Conservation (phyloP, 768 basidiomycete species). For the Krasilnikovozyma curviuscula region DNA sequence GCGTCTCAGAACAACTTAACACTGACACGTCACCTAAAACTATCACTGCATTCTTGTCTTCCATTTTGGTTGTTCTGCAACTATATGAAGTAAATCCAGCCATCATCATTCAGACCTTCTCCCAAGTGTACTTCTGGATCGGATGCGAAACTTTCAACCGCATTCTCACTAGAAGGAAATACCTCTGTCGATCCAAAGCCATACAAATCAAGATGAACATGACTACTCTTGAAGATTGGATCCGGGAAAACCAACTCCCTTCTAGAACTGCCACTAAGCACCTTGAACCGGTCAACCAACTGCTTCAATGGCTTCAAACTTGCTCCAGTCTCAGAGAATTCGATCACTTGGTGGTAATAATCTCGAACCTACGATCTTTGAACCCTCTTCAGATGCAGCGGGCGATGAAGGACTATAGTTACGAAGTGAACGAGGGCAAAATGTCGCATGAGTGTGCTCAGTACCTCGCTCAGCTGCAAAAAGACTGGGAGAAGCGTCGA, state of each 20-base stretch:
- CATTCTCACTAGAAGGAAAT: slow-evolving; percentile 75
- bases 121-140: slow-evolving; percentile 97
- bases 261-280: slow-evolving; percentile 50
- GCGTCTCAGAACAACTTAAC: too few species aligned
- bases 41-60: slow-evolving; percentile 61
- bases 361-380: slow-evolving; percentile 64
- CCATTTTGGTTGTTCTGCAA: slow-evolving; percentile 61
- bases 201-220: slow-evolving; percentile 78
- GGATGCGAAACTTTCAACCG: slow-evolving; percentile 73
- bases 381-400: slow-evolving; percentile 95
- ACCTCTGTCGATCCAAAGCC: slow-evolving; percentile 73
- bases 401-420: slow-evolving; percentile 65
- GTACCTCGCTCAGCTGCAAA: slow-evolving; percentile 84
- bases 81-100: slow-evolving; percentile 75
- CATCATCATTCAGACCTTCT: slow-evolving; percentile 75
- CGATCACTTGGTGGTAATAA: slow-evolving; percentile 65
- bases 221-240: slow-evolving; percentile 75
- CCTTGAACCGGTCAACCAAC: slow-evolving; percentile 60
- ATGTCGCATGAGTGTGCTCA: slow-evolving; percentile 93
- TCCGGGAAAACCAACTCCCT: slow-evolving; percentile 55
- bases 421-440: slow-evolving; percentile 72
- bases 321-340: slow-evolving; percentile 76
- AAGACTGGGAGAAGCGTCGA: slow-evolving; percentile 88
- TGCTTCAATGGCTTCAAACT: slow-evolving; percentile 37
- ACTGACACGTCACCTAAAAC: slow-evolving; percentile 32